phyloP scores from a whole-genome alignment of 2,329 filamentous ascomycete genomes.

The Beauveria brongniartii region DNA sequence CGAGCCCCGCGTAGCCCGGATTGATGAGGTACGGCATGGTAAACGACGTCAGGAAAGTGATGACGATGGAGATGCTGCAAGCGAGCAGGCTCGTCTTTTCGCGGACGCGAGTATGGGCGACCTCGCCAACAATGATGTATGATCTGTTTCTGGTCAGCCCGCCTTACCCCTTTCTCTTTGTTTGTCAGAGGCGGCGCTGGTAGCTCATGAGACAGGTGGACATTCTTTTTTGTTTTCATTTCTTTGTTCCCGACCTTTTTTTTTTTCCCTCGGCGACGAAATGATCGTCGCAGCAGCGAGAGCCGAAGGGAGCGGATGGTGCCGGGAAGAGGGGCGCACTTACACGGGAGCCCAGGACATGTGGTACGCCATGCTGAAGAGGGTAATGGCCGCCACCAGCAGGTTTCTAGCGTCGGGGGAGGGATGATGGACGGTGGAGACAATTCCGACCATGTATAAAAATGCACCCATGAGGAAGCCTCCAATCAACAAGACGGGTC shows the following conservation, averaged over 20 bases:
- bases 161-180: background rate
- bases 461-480: conserved; percentile 18
- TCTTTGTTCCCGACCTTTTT: too few relatives aligned
- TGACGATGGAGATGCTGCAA: conserved; percentile 20
- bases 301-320: background rate
- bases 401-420: background rate
- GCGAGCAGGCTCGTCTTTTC: conserved; percentile 25
- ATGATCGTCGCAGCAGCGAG: background rate
- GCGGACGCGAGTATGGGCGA: conserved; percentile 18
- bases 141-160: conserved; percentile 12
- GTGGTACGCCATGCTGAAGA: conserved; percentile 18
- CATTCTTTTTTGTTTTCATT: background rate
- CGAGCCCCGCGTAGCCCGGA: conserved; percentile 25
- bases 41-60: conserved; percentile 26
- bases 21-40: conserved; percentile 29
- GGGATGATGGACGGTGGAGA: conserved; percentile 8
- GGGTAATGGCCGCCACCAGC: conserved; percentile 20
- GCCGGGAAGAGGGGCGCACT: conserved; percentile 7
- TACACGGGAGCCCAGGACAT: conserved; percentile 21
- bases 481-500: conserved; percentile 18
- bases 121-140: conserved; percentile 21
- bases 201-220: too few relatives aligned
- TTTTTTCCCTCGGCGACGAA: too few relatives aligned
- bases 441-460: conserved; percentile 18
- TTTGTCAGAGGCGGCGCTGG: too few relatives aligned